Evolutionary conservation across 208 protist species (phyloP), one percentile per base, ranked within the genome.

Genomic region (Leptomonas seymouri): DNA sequence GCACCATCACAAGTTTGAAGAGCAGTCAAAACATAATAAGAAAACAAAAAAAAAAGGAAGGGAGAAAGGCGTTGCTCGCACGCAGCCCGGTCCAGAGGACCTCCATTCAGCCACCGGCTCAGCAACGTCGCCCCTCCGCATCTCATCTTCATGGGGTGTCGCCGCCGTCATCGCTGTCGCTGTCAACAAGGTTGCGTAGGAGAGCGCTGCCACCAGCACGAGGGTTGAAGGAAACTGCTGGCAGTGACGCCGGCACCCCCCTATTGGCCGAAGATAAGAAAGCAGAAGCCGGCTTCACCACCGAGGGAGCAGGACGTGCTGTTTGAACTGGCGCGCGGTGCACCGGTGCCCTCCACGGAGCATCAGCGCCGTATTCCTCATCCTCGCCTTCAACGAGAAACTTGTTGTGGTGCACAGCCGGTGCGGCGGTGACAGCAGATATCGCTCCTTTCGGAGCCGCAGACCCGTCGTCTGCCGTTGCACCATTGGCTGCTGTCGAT

Each of bases 361-460:
- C 49, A 48, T 57, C 61, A 0, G 4, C 30, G 12, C 12, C 46
- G 7, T 50, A 49, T 2, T 68, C 69, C 39, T 68, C 69, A 16
- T 75, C 61, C 9, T 64, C 69, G 6, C 56, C 61, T 20, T 30
- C 61, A 11, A 49, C 53, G 27, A 74, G 69, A 39, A 76, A 76
- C 42, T 76, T 76, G 23, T 76, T 76, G n/a, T 28, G 15, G 18
- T 50, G 44, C 25, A 4, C 18, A 2, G 60, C 30, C 9, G 44
- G 42, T 25, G 16, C 42, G 1, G 51, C 51, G 27, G 51, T 8
- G 3, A 16, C 51, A 31, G n/a, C 28, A 5, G 28, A 9, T 18
- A 16, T 16, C 12, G 44, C 3, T 16, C 44, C 44, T 16, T 48
- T 16, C 20, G 44, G 3, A 2, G 12, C 18, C 3, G 2, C 14